Conservation (phyloP, 768 basidiomycete genomes). For the Leucocoprinus birnbaumii region DNA sequence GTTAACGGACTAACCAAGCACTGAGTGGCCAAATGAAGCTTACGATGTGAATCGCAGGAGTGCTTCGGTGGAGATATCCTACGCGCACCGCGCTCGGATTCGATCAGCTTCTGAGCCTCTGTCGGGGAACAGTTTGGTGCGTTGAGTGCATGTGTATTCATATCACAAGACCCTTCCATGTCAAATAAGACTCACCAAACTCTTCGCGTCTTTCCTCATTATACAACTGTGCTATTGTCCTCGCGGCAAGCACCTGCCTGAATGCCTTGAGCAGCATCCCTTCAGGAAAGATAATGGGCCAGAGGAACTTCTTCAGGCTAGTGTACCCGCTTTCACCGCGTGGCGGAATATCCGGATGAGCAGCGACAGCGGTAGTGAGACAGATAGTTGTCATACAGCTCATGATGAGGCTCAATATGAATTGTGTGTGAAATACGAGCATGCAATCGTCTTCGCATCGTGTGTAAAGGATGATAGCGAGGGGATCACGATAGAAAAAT, state of each 20-base stretch:
- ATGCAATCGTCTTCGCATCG: constrained; percentile 12
- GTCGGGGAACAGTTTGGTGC: neutral
- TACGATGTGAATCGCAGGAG: constrained; percentile 1
- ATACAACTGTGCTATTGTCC: constrained; percentile 8
- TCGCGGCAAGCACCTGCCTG: constrained; percentile 11
- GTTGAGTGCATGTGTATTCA: constrained; percentile 5
- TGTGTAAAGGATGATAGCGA: constrained; percentile 11
- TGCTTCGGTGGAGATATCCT: constrained; percentile 4
- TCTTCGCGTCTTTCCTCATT: constrained; percentile 12
- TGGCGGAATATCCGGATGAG: constrained; percentile 9
- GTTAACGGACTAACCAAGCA: neutral
- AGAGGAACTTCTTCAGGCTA: constrained; percentile 12
- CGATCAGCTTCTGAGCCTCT: constrained; percentile 11
- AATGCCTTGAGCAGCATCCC: constrained; percentile 13
- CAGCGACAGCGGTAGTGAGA: constrained; percentile 11
- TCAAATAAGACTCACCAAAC: constrained; percentile 4
- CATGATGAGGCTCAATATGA: constrained; percentile 11
- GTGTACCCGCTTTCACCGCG: constrained; percentile 6
- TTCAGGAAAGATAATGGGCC: constrained; percentile 10
- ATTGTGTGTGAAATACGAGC: constrained; percentile 11
- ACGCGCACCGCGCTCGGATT: constrained; percentile 4
- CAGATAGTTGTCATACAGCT: constrained; percentile 13
- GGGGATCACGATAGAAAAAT: constrained; percentile 11
- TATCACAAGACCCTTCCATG: neutral
- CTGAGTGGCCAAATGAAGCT: neutral